Base-by-base conservation (phyloP, 768 basidiomycete genomes). In the Mycena latifolia region DNA sequence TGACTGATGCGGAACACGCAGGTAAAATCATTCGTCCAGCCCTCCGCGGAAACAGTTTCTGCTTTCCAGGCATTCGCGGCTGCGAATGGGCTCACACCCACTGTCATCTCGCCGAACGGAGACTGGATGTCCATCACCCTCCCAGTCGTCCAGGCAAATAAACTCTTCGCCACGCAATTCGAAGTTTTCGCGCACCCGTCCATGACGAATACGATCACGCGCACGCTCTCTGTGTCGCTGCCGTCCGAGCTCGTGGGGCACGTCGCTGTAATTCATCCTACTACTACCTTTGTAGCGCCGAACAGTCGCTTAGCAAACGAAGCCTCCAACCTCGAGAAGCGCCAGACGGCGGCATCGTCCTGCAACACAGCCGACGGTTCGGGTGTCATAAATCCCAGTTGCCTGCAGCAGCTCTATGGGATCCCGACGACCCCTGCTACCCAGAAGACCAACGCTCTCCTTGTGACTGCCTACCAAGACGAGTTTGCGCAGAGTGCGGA, bases 111-210 rank as follows among this genome's bases (percentile, higher is more conserved):
- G 0, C 61, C 53, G 15, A 43, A 53, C 43, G 61, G 61, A 9
- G 61, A 63, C 24, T 57, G 63, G 63, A 27, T 58, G 15, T 57
- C 63, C 7, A 31, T 65, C 24, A 51, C 47, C 15, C 55, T 65
- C 37, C n/a, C 55, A 3, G 55, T 65, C 28, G 43, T 55, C 14
- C 25, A 58, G 29, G 63, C 63, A 22, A 58, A 65, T 55, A 25
- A 10, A 7, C 63, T 65, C 20, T 65, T 65, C 18, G 62, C 35
- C 15, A 45, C 62, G 4, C 28, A 63, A 10, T 63, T 63, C 47
- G 46, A 50, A 5, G 15, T 18, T 2, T 65, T 51, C 41, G 45
- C 50, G 25, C 63, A 65, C 29, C 47, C 54, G 11, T 18, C 25
- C 15, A 22, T 51, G 17, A 29, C 29, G 28, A 22, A 14, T 5